A percentile compares a stretch with the other conserved stretches of the same genome.
These are phyloP conservation scores for Salvia sclarea DNA, from an alignment of 305 asterid species.

Conservation along the genomic window DNA sequence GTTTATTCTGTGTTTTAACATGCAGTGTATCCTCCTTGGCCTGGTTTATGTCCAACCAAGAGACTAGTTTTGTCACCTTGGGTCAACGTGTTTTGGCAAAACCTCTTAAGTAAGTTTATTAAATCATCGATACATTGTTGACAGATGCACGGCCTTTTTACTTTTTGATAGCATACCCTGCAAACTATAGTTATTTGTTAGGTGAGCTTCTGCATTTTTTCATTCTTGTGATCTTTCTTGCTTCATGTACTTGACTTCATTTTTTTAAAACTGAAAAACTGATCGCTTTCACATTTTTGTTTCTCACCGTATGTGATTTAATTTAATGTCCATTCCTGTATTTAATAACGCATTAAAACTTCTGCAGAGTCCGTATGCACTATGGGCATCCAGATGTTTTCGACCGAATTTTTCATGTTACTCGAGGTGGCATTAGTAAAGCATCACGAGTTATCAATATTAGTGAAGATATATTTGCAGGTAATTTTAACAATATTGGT, in stretches of 20 bases:
- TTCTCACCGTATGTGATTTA: constrained; percentile 5
- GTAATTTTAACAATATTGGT: constrained; percentile 41
- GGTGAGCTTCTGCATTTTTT: neutral
- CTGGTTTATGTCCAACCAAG: constrained; percentile 99
- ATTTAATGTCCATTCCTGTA: constrained; percentile 2
- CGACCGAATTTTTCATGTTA: constrained; percentile 88
- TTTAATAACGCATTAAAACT: constrained; percentile 28
- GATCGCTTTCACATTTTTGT: neutral
- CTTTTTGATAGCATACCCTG: neutral
- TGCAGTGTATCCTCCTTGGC: constrained; percentile 99
- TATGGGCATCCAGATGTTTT: constrained; percentile 99
- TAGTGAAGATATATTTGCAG: constrained; percentile 96
- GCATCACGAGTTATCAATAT: constrained; percentile 96
- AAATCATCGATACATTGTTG: constrained; percentile 17
- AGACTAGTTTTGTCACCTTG: constrained; percentile 97
- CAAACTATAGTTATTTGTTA: neutral
- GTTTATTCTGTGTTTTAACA: constrained; percentile 21
- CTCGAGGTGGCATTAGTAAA: constrained; percentile 98
- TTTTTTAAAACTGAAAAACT: neutral
- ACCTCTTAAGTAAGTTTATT: constrained; percentile 79
- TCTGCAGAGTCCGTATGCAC: constrained; percentile 96
- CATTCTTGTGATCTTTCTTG: neutral
- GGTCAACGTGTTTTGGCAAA: constrained; percentile 97
- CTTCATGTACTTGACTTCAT: constrained; percentile 20
- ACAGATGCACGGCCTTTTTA: constrained; percentile 11